phyloP scores from a whole-genome alignment of 176 grass and related monocot genomes.

The Juncus inflexus region DNA sequence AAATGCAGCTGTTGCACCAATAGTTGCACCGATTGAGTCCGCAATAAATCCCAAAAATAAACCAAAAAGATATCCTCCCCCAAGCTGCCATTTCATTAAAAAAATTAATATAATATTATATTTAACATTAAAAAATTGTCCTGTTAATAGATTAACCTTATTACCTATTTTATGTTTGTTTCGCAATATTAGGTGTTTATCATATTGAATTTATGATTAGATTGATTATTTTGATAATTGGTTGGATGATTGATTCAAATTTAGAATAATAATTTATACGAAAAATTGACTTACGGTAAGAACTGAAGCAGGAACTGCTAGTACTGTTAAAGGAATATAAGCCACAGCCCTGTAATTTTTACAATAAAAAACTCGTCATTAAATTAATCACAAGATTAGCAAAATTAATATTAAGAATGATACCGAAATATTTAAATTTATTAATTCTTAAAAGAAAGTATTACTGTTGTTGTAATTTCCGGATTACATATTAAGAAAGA shows the following conservation, averaged over 20 bases:
- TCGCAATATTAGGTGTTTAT: too few species aligned
- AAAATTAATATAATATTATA: not conserved
- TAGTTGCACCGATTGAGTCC: constrained; percentile 91
- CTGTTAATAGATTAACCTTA: too few species aligned
- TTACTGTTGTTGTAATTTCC: not conserved
- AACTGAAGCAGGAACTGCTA: constrained; percentile 96
- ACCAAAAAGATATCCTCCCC: constrained; percentile 96
- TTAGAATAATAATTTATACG: not conserved
- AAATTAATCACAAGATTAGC: constrained; percentile 14
- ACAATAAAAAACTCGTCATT: constrained; percentile 3
- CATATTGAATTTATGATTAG: too few species aligned
- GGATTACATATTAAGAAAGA: not conserved
- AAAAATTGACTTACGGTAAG: constrained; percentile 59
- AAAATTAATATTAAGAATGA: not conserved
- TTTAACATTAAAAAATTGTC: not conserved
- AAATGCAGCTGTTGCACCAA: constrained; percentile 98
- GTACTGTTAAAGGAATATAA: constrained; percentile 85
- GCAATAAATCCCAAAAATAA: constrained; percentile 89
- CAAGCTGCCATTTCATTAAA: constrained; percentile 59
- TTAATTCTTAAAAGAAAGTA: not conserved
- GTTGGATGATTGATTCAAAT: too few species aligned
- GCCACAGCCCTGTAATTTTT: constrained; percentile 67
- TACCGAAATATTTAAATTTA: too few species aligned
- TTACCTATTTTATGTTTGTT: too few species aligned
- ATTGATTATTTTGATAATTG: too few species aligned